These are phyloP conservation scores for Tremella mesenterica DNA, from an alignment of 768 basidiomycete genomes.

Conservation along the genomic window DNA sequence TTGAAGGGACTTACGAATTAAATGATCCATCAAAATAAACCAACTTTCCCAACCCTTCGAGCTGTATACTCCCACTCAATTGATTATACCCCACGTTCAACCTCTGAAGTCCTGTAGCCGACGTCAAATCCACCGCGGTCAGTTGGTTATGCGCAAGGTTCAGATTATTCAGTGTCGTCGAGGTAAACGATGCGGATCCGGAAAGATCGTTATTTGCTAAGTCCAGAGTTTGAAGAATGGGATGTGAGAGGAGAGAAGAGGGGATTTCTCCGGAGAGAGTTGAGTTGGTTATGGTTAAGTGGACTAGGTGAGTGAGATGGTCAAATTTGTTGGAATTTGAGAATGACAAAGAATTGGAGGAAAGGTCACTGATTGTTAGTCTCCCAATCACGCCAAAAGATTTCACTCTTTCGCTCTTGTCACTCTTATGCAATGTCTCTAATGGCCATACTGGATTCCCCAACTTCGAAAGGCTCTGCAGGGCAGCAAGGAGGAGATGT, in stretches of 20 bases:
- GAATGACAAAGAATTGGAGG: slow-evolving; percentile 12
- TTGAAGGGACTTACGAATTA: neutral
- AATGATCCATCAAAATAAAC: neutral
- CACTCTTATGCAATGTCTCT: too few relatives aligned
- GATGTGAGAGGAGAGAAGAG: slow-evolving; percentile 1
- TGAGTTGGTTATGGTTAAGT: slow-evolving; percentile 10
- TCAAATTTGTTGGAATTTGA: slow-evolving; percentile 14
- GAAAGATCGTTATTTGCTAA: slow-evolving; percentile 14
- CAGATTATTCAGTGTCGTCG: neutral
- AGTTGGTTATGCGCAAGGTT: slow-evolving; percentile 5
- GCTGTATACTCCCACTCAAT: slow-evolving; percentile 2
- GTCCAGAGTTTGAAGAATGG: slow-evolving; percentile 12
- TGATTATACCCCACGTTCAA: slow-evolving; percentile 3
- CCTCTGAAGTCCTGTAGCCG: neutral
- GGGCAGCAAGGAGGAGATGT: too few relatives aligned
- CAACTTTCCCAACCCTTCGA: slow-evolving; percentile 1
- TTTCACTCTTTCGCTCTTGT: too few relatives aligned
- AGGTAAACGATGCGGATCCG: slow-evolving; percentile 1
- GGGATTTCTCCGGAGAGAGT: slow-evolving; percentile 9
- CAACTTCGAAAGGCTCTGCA: too few relatives aligned
- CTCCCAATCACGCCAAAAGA: too few relatives aligned
- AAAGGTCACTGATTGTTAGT: slow-evolving; percentile 13
- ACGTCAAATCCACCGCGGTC: neutral
- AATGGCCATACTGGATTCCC: too few relatives aligned
- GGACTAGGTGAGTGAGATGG: slow-evolving; percentile 6